These are phyloP conservation scores for Phoma sp. DNA, from an alignment of 2,329 filamentous ascomycete genomes.

Conservation along the genomic window DNA sequence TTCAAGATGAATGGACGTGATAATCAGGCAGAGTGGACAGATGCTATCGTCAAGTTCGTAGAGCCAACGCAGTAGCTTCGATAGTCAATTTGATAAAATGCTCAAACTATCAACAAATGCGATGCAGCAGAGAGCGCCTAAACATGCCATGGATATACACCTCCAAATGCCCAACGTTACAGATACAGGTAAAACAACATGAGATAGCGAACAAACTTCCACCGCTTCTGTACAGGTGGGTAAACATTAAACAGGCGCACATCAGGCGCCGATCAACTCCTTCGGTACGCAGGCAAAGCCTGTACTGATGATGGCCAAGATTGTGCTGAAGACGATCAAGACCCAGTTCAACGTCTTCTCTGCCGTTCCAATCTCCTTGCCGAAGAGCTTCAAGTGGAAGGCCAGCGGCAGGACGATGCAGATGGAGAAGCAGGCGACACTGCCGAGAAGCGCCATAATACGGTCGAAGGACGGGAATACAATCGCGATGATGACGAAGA, in stretches of 20 bases:
- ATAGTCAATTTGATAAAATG: not conserved
- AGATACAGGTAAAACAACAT: not conserved
- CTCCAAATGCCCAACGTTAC: conserved; percentile 4
- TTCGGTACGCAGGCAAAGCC: conserved; percentile 88
- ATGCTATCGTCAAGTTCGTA: not conserved
- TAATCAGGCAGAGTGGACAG: not conserved
- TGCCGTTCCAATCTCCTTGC: conserved; percentile 66
- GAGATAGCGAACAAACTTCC: not conserved
- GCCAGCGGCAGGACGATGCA: conserved; percentile 88
- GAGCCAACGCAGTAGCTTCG: not conserved
- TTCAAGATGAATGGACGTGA: not conserved
- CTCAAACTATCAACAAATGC: not conserved
- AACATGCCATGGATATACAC: conserved; percentile 16
- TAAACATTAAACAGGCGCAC: not conserved
- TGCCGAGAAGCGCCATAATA: conserved; percentile 90
- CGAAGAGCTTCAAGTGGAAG: conserved; percentile 91
- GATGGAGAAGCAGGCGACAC: conserved; percentile 89
- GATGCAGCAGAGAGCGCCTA: conserved; percentile 4
- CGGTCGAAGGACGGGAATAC: conserved; percentile 81
- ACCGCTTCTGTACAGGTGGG: not conserved
- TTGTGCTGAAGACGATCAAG: conserved; percentile 71
- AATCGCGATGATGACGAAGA: conserved; percentile 78
- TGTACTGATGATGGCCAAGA: conserved; percentile 78
- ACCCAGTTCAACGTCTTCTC: conserved; percentile 73
- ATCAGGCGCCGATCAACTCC: conserved; percentile 48